phyloP scores from a whole-genome alignment of 2,329 filamentous ascomycete genomes.

The Trichoderma sp. region DNA sequence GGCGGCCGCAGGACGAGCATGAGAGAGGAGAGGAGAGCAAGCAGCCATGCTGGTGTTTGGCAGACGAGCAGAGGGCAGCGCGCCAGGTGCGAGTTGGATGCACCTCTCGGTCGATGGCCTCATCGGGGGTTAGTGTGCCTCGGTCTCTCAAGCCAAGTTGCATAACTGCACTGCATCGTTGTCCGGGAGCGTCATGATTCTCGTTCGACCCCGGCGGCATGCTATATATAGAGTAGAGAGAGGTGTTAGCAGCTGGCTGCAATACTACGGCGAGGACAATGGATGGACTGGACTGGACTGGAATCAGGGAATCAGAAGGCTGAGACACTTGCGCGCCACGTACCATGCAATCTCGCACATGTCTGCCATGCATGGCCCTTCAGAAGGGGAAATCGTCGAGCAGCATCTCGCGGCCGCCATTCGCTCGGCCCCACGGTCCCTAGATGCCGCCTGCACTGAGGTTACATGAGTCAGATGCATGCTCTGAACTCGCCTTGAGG shows the following conservation, averaged over 20 bases:
- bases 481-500: background rate
- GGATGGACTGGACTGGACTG: too few species aligned
- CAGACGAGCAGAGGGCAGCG: background rate
- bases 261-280: background rate
- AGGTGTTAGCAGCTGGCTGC: constrained; percentile 8
- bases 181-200: background rate
- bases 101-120: constrained; percentile 16
- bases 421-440: constrained; percentile 2
- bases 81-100: constrained; percentile 18
- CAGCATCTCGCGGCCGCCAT: background rate
- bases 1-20: background rate
- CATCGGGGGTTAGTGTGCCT: constrained; percentile 11
- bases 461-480: constrained; percentile 12
- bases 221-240: background rate
- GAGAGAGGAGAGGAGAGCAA: background rate
- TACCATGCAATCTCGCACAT: constrained; percentile 10
- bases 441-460: constrained; percentile 13
- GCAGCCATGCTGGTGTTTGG: background rate
- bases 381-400: background rate
- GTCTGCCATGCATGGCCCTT: background rate
- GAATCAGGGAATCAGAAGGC: background rate
- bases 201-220: background rate
- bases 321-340: background rate
- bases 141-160: background rate
- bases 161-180: constrained; percentile 10